phyloP scores from a whole-genome alignment of 2,329 filamentous ascomycete species.

The Neofusicoccum cordaticola region DNA sequence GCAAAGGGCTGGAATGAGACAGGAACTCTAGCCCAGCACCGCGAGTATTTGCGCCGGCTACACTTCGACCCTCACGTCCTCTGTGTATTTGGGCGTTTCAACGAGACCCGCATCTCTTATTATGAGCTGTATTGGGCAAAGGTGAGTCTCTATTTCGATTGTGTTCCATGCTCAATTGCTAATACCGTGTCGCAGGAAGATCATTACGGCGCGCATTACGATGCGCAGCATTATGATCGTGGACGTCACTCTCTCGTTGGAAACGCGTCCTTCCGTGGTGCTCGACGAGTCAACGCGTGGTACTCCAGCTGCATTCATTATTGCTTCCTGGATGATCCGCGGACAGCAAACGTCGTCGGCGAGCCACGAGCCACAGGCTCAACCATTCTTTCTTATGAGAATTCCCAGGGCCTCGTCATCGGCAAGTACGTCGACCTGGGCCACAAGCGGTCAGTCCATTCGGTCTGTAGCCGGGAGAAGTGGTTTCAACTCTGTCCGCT shows the following conservation, averaged over 20 bases:
- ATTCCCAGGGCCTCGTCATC: conserved; percentile 69
- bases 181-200: conserved; percentile 39
- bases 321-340: conserved; percentile 58
- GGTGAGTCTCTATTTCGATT: conserved; percentile 27
- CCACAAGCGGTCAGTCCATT: conserved; percentile 67
- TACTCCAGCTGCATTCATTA: conserved; percentile 59
- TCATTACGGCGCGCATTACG: conserved; percentile 58
- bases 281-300: conserved; percentile 57
- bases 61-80: conserved; percentile 71
- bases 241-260: conserved; percentile 61
- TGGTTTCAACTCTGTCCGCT: conserved; percentile 68
- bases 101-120: conserved; percentile 70
- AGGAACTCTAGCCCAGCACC: conserved; percentile 71
- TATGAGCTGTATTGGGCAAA: conserved; percentile 80
- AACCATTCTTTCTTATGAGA: conserved; percentile 70
- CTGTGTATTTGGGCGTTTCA: conserved; percentile 67
- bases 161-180: neutral
- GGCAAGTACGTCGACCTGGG: conserved; percentile 71
- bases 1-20: conserved; percentile 78
- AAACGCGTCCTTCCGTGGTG: conserved; percentile 54
- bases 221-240: conserved; percentile 56
- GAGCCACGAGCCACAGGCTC: conserved; percentile 71
- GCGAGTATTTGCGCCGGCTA: conserved; percentile 65
- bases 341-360: conserved; percentile 56
- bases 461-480: conserved; percentile 62